phyloP scores from a whole-genome alignment of 768 basidiomycete genomes.

The Leccinum incarnatum region DNA sequence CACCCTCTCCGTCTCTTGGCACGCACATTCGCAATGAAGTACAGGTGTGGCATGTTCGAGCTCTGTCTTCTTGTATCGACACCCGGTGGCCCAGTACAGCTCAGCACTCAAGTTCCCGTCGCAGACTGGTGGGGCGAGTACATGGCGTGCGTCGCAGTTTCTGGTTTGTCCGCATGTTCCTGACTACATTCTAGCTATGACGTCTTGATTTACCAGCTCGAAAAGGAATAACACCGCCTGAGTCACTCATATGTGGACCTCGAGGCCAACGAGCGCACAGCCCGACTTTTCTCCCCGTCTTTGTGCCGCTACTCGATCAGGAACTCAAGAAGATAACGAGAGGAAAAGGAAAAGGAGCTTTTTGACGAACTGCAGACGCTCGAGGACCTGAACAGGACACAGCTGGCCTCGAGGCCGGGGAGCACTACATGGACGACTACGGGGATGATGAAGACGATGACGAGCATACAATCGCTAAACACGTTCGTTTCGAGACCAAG shows the following conservation, averaged over 20 bases:
- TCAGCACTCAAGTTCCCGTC: constrained; percentile 60
- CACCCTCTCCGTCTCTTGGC: constrained; percentile 8
- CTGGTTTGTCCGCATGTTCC: not conserved
- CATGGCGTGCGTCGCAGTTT: too few relatives aligned
- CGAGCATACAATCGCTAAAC: constrained; percentile 23
- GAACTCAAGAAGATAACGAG: too few relatives aligned
- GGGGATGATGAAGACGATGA: constrained; percentile 59
- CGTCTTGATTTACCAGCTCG: constrained; percentile 78
- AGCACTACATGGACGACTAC: constrained; percentile 31
- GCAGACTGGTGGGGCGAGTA: constrained; percentile 35
- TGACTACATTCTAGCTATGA: constrained; percentile 62
- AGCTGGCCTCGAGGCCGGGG: too few relatives aligned
- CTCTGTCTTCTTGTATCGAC: not conserved
- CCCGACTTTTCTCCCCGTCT: too few relatives aligned
- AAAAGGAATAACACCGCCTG: constrained; percentile 57
- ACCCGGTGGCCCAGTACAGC: constrained; percentile 37
- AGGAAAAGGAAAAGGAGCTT: too few relatives aligned
- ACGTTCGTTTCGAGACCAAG: constrained; percentile 25
- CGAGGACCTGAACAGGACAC: too few relatives aligned
- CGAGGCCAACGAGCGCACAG: too few relatives aligned
- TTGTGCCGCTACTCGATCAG: too few relatives aligned
- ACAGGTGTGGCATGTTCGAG: constrained; percentile 22
- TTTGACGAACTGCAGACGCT: too few relatives aligned
- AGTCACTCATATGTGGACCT: not conserved
- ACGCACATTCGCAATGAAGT: constrained; percentile 32